phyloP scores from a whole-genome alignment of 192 early-diverging fungal genomes.

The Backusella psychrophila region DNA sequence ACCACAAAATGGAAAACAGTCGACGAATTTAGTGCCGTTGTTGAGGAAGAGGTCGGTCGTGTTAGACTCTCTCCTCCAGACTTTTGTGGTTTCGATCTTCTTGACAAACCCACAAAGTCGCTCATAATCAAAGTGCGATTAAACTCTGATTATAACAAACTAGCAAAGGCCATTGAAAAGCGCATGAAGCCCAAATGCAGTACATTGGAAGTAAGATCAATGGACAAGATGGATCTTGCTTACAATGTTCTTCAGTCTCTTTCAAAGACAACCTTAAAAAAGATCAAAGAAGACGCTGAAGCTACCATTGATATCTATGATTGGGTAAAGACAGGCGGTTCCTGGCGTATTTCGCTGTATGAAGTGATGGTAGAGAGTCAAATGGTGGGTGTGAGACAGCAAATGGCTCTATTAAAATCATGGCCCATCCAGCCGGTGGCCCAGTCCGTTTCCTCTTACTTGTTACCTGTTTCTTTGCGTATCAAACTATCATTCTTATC shows the following conservation, averaged over 20 bases:
- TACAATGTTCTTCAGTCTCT: conserved; percentile 30
- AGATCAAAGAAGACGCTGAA: conserved; percentile 20
- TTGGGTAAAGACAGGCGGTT: conserved; percentile 13
- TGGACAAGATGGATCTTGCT: conserved; percentile 33
- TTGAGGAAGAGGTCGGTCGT: conserved; percentile 24
- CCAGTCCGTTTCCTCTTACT: neutral
- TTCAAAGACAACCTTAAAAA: neutral
- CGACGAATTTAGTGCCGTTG: conserved; percentile 16
- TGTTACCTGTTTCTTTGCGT: conserved; percentile 20
- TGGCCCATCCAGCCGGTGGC: conserved; percentile 21
- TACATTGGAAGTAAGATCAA: conserved; percentile 13
- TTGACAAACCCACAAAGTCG: conserved; percentile 28
- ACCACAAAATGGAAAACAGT: conserved; percentile 26
- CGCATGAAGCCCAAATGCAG: conserved; percentile 4
- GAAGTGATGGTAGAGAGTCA: conserved; percentile 39
- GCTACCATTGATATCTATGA: conserved; percentile 21
- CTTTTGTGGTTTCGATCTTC: conserved; percentile 26
- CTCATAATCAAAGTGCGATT: conserved; percentile 20
- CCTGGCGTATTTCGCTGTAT: conserved; percentile 29
- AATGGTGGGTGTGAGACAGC: conserved; percentile 30
- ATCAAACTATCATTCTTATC: conserved; percentile 16
- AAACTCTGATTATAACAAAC: conserved; percentile 14
- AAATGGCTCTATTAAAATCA: conserved; percentile 18
- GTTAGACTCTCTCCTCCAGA: neutral
- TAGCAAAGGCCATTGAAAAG: conserved; percentile 20